Conservation (phyloP, 2,329 filamentous ascomycete species). For the Spiromastix sp. region DNA sequence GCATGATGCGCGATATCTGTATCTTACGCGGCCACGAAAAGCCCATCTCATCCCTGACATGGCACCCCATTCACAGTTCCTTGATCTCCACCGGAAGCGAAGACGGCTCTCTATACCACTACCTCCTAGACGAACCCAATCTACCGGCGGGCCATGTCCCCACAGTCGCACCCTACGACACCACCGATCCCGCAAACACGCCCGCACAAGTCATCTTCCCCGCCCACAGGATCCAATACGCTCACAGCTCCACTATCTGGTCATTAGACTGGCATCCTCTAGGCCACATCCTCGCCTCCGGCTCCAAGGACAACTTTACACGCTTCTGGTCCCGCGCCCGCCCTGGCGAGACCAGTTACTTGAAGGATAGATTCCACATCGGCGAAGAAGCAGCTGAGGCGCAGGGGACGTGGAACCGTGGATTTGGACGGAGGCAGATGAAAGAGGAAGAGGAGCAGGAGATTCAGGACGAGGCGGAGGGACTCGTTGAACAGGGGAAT, state of each 20-base stretch:
- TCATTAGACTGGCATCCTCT: conserved; percentile 96
- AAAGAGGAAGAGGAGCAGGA: conserved; percentile 93
- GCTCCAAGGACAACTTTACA: conserved; percentile 92
- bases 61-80: conserved; percentile 87
- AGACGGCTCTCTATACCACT: conserved; percentile 84
- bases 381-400: conserved; percentile 88
- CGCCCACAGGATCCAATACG: conserved; percentile 74
- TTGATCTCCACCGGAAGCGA: conserved; percentile 83
- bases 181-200: conserved; percentile 64
- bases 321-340: conserved; percentile 91
- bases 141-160: conserved; percentile 62
- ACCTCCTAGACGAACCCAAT: conserved; percentile 91
- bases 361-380: conserved; percentile 90
- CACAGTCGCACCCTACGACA: conserved; percentile 75
- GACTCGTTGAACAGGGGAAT: conserved; percentile 83
- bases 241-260: conserved; percentile 94
- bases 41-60: conserved; percentile 82
- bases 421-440: conserved; percentile 64
- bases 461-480: conserved; percentile 84
- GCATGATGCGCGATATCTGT: conserved; percentile 97
- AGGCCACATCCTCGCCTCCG: conserved; percentile 88
- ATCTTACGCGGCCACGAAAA: conserved; percentile 92
- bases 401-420: conserved; percentile 85
- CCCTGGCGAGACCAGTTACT: conserved; percentile 74
- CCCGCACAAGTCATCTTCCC: conserved; percentile 87